Evolutionary conservation across 1,284 basidiomycete genomes (phyloP), one percentile per base, ranked within the genome.

Genomic region (Pseudozyma sp.): DNA sequence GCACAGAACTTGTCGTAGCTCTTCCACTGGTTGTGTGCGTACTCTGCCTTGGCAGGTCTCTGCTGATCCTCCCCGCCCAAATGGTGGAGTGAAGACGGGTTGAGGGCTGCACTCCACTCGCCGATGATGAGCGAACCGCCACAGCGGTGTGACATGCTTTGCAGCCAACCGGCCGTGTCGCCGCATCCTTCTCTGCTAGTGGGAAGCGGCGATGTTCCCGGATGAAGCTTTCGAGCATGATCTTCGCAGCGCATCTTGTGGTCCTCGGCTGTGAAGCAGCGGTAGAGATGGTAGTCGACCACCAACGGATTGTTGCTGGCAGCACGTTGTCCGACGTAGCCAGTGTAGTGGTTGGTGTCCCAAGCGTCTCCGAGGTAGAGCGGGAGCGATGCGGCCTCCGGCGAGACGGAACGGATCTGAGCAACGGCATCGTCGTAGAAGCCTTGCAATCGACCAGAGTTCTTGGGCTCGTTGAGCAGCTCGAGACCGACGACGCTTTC

Each of bases 281-380:
- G 89, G 82, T 94, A 95, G 19, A 94, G 88, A 82, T 94, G 93
- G 79, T 94, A 91, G 85, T 95, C 93, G 33, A 93, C 85, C 16
- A 91, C 89, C 16, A 90, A 86, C 34, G 90, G 89, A 53, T 75
- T 78, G 50, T 50, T 68, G 16, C 40, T 42, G 9, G 54, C 48
- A 11, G 67, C 64, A 24, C 74, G 82, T 54, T 81, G 59, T 9
- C 70, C 72, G 85, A 70, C 90, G 85, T 79, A 91, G 34, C 87
- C 86, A 3, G 89, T 87, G 79, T 93, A 94, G 71, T 89, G 86
- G 34, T 89, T 87, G 0, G 90, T 88, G 78, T 89, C 87, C 93
- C 93, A 95, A 42, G 89, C 90, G 79, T 95, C 93, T 6, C 89
- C 88, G 56, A 94, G 86, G 84, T 79, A 81, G 91, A 92, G 45